Conservation (phyloP, 23 red algal species). For the Gracilariopsis chorda region DNA sequence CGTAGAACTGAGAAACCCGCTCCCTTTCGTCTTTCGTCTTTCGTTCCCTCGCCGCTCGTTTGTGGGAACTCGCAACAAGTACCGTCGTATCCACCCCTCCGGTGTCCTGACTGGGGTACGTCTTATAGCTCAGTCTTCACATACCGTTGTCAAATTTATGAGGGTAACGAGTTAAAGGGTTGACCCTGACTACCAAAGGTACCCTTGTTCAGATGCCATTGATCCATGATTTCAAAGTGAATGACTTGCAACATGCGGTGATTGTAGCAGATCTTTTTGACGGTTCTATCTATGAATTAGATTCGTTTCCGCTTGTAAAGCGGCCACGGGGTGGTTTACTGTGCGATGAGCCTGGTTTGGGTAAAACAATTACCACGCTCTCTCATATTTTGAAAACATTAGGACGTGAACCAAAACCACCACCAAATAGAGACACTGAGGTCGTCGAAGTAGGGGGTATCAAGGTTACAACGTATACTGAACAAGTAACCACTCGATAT, state of each 20-base stretch:
- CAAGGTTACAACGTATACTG: background rate
- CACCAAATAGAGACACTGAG: background rate
- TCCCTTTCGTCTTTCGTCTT: no score
- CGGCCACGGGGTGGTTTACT: constrained; percentile 77
- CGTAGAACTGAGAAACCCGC: no score
- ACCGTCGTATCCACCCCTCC: no score
- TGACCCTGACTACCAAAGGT: no score
- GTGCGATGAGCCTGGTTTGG: constrained; percentile 97
- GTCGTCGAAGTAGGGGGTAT: background rate
- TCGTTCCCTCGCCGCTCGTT: no score
- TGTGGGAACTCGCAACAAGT: no score
- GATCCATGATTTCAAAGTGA: background rate
- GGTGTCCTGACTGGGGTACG: no score
- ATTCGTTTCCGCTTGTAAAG: background rate
- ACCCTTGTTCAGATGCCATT: background rate
- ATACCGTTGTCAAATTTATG: no score
- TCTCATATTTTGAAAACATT: constrained; percentile 80
- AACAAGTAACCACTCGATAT: background rate
- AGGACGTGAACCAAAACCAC: constrained; percentile 13
- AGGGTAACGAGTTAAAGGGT: no score
- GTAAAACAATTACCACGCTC: constrained; percentile 90
- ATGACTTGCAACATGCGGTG: background rate
- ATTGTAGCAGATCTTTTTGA: constrained; percentile 45
- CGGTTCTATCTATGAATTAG: constrained; percentile 13
- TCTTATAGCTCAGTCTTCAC: no score